Base-by-base conservation (phyloP, 352 stramenopile genomes). In the Phytophthora tubulina region DNA sequence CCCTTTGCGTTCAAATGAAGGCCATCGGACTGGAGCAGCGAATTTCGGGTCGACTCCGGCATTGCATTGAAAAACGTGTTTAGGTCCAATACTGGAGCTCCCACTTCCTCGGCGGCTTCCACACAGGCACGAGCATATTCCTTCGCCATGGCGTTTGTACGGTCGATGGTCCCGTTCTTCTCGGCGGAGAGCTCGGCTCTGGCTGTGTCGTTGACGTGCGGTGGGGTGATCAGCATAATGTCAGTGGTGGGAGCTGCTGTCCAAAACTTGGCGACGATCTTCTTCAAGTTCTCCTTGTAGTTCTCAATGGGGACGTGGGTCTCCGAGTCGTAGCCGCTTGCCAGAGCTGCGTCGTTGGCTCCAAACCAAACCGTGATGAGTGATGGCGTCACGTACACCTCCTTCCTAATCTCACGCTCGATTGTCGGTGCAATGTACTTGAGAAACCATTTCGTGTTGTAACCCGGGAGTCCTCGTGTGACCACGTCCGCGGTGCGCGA, bases 391-490 rank as follows among this genome's bases (percentile, higher is more conserved):
- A 33, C 41, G 46, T 75, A 75, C 15, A 61, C 41, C 5, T 38
- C 54, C 9, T 63, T 73, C 27, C 27, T 44, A 46, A 77, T 70
- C 31, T 77, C 70, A 3, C 45, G 17, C 27, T 70, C 52, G 45
- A 77, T 58, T 3, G 32, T 62, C 3, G 64, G 64, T 7, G 21
- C 31, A 15, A 73, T 76, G 35, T 79, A 61, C 41, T 85, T 61
- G 15, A 86, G 39, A 33, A 73, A 81, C 75, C 78, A 86, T n/a
- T 72, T 88, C 4, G 77, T 82, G 41, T 80, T 87, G 64, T 81
- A 88, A 0, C 73, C 80, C 1, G 61, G 60, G 31, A 78, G 52
- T 9, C 78, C 80, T 58, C 80, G 76, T 5, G 75, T 76, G 4
- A 86, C 17, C 3, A 91, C 63, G 53, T 91, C 79, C 2, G 58